Evolutionary conservation across 306 rosid genomes (phyloP), one percentile per base, ranked within the genome.

Genomic region (Quercus engelmannii): DNA sequence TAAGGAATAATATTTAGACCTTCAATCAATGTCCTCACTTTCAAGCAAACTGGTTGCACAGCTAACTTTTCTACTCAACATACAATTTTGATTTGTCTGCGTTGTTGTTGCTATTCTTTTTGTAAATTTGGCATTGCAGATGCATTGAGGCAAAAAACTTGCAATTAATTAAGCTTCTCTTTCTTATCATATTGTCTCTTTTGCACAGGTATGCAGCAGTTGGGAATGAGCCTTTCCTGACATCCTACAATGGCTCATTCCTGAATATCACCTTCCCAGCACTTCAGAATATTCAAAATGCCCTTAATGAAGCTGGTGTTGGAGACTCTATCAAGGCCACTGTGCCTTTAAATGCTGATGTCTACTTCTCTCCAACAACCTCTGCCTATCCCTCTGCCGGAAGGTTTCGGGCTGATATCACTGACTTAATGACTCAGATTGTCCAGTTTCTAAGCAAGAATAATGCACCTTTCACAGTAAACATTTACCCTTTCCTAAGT

Each of bases 401-500:
- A 83, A 79, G 83, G 76, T 95, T 95, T 71, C 89, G 99, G 73
- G 77, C 76, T 28, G 96, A 95, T 75, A 93, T 93, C 63, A 83
- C 23, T 23, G 89, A 77, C 69, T 92, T 91, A 56, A 95, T 95
- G 99, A 95, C 94, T 7, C 86, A 89, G 35, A 88, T 95, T 73
- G 98, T 88, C 73, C 89, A 87, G 82, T 95, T 89, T 81, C 82
- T 95, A 59, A 82, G 61, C 81, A 86, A 90, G 84, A 95, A 91
- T 54, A 83, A 86, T 5, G 96, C 99, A 0, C 99, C 99, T 23
- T 95, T 93, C 73, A 91, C 98, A 0, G 92, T 95, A 25, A 95
- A 95, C 88, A 95, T 95, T 46, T 95, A 95, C 87, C 99, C 99
- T 55, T 95, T 95, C 85, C 85, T 95, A 35, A 95, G 99, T 85